phyloP scores from a whole-genome alignment of 2,329 filamentous ascomycete species.

The Colletotrichum gloeosporioides region DNA sequence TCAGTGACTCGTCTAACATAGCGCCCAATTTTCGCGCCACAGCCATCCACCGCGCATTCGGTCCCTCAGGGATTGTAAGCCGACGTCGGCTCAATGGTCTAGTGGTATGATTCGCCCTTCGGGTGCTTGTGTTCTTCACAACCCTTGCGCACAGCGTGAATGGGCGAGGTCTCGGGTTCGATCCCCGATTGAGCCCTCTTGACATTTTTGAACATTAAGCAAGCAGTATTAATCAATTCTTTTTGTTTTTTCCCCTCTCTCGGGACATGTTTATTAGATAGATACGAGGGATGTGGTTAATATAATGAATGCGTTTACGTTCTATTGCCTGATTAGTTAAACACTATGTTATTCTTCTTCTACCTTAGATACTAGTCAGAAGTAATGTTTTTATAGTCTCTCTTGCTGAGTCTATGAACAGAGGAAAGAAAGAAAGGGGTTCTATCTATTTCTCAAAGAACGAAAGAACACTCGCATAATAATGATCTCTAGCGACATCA shows the following conservation, averaged over 20 bases:
- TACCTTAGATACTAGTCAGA: too few relatives aligned
- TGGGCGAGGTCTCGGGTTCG: slow-evolving; percentile 22
- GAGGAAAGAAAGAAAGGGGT: too few relatives aligned
- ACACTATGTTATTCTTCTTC: too few relatives aligned
- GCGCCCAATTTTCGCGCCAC: accelerated
- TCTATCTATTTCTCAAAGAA: too few relatives aligned
- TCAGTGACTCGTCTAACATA: neutral
- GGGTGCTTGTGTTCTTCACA: neutral
- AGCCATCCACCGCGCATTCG: neutral
- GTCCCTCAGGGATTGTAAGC: neutral
- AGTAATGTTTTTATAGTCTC: too few relatives aligned
- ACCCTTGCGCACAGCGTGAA: neutral
- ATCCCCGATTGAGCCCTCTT: slow-evolving; percentile 13
- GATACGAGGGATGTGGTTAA: too few relatives aligned
- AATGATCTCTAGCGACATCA: neutral
- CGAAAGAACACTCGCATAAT: neutral
- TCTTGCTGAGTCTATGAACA: too few relatives aligned
- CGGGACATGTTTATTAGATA: too few relatives aligned
- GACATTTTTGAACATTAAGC: neutral
- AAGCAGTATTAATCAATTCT: neutral
- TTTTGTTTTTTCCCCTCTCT: neutral
- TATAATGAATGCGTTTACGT: too few relatives aligned
- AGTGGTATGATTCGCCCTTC: slow-evolving; percentile 24
- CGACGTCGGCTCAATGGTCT: slow-evolving; percentile 12
- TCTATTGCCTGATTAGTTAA: too few relatives aligned